These are phyloP conservation scores for Lecanicillium sp. DNA, from an alignment of 2,329 filamentous ascomycete species.

Conservation along the genomic window DNA sequence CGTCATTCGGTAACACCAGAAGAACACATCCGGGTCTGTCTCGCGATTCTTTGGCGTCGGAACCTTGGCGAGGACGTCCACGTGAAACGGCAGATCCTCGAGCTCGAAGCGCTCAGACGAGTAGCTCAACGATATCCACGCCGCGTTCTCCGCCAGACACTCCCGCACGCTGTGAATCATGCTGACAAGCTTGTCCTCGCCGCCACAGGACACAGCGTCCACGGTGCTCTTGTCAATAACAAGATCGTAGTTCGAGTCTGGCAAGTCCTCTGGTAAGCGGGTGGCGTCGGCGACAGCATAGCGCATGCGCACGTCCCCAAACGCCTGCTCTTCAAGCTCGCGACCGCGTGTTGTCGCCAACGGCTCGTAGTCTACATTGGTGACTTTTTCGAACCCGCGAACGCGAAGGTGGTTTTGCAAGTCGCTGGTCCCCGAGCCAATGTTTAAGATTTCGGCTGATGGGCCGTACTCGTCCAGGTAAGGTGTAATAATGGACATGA, in stretches of 20 bases:
- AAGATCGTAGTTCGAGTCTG: conserved; percentile 25
- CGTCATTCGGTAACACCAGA: conserved; percentile 36
- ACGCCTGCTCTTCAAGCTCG: conserved; percentile 29
- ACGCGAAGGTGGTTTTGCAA: conserved; percentile 38
- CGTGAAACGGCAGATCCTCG: conserved; percentile 29
- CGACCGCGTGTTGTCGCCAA: conserved; percentile 35
- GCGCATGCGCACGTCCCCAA: conserved; percentile 34
- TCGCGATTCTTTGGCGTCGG: conserved; percentile 29
- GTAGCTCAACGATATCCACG: conserved; percentile 43
- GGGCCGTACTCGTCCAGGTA: conserved; percentile 21
- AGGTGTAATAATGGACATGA: conserved; percentile 32
- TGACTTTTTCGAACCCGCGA: conserved; percentile 32
- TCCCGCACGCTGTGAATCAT: conserved; percentile 30
- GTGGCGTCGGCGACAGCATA: conserved; percentile 41
- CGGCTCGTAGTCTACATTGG: conserved; percentile 44
- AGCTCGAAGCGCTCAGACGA: conserved; percentile 33
- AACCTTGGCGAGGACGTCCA: conserved; percentile 33
- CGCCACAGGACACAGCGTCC: conserved; percentile 40
- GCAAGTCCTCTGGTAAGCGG: conserved; percentile 17
- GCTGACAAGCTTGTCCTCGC: conserved; percentile 23
- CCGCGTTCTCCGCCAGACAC: conserved; percentile 25
- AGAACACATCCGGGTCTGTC: conserved; percentile 38
- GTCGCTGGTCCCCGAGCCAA: conserved; percentile 43
- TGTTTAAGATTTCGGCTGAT: conserved; percentile 31
- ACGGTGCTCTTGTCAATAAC: conserved; percentile 42